Evolutionary conservation across 2,329 filamentous ascomycete genomes (phyloP), one percentile per base, ranked within the genome.

Genomic region (Cordyceps javanica): DNA sequence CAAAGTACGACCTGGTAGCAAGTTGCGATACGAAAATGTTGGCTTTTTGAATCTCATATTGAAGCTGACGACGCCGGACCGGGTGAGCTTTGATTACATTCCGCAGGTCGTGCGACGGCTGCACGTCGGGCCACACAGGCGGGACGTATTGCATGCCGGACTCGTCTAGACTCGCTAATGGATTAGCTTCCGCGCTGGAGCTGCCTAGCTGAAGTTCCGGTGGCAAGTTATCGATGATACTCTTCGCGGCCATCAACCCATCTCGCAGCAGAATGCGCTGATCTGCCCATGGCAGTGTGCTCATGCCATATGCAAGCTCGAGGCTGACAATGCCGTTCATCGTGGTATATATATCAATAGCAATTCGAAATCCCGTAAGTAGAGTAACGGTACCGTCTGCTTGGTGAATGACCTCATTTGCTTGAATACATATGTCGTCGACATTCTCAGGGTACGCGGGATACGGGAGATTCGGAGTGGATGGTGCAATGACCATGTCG

Each of bases 31-130:
- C 85, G 67, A 93, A 91, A 39, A 96, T 89, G 69, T 96, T 96
- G 7, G 90, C 89, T 69, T 95, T 96, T 69, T 96, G 91, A 30
- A 96, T 94, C 72, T 96, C 91, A 63, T 87, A 91, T 67, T 94
- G 90, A 5, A 91, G 69, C 57, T 79, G 75, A 1, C 82, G 77
- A 2, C 82, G 78, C 3, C 77, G 75, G 26, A 73, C 68, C 1
- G 79, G 77, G 26, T 82, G 73, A 21, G 73, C 70, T 55, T 77
- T 76, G 59, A 82, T 74, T 8, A 75, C 70, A 39, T 75, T 77
- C 42, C 79, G 77, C 16, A 82, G 65, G 61, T 83, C 81, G 60
- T 81, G 73, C 9, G 75, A 65, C 0, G 78, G 75, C 60, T 77
- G 74, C 6, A 71, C 69, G 55, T 70, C 72, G 8, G 73, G 76